phyloP scores from a whole-genome alignment of 2,329 filamentous ascomycete species.

The Geosmithia flava region DNA sequence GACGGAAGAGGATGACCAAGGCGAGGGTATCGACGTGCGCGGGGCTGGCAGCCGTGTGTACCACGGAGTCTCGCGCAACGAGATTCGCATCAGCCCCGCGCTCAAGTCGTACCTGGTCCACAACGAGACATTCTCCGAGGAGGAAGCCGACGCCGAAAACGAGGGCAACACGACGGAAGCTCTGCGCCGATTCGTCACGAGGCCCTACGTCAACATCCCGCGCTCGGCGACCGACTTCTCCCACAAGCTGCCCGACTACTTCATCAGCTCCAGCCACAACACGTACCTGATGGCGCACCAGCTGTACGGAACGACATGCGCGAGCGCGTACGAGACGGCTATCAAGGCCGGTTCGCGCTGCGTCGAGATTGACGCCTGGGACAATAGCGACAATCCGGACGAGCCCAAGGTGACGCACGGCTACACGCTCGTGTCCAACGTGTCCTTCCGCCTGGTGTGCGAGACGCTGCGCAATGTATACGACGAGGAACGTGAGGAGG shows the following conservation, averaged over 20 bases:
- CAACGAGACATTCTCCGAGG: slow-evolving; percentile 34
- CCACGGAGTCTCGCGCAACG: slow-evolving; percentile 33
- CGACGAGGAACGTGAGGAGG: slow-evolving; percentile 40
- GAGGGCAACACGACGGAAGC: slow-evolving; percentile 27
- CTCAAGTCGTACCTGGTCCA: slow-evolving; percentile 42
- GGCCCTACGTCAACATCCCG: slow-evolving; percentile 45
- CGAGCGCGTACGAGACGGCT: slow-evolving; percentile 50
- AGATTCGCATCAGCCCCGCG: slow-evolving; percentile 46
- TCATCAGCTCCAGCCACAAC: slow-evolving; percentile 62
- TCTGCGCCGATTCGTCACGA: slow-evolving; percentile 38
- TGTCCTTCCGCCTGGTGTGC: slow-evolving; percentile 52
- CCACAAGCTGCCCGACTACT: slow-evolving; percentile 55
- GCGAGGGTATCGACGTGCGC: slow-evolving; percentile 17
- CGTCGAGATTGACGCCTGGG: slow-evolving; percentile 66
- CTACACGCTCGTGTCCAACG: slow-evolving; percentile 54
- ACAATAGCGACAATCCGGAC: slow-evolving; percentile 43
- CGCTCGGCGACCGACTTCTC: slow-evolving; percentile 40
- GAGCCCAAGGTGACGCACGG: slow-evolving; percentile 63
- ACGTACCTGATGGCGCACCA: slow-evolving; percentile 62
- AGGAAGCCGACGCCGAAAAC: slow-evolving; percentile 31
- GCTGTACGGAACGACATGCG: slow-evolving; percentile 50
- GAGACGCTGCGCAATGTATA: slow-evolving; percentile 51
- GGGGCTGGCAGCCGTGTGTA: slow-evolving; percentile 50
- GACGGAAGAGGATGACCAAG: slow-evolving; percentile 19
- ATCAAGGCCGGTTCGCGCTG: slow-evolving; percentile 52